Conservation (phyloP, 2,329 filamentous ascomycete genomes). For the Aspergillus aculeatus region DNA sequence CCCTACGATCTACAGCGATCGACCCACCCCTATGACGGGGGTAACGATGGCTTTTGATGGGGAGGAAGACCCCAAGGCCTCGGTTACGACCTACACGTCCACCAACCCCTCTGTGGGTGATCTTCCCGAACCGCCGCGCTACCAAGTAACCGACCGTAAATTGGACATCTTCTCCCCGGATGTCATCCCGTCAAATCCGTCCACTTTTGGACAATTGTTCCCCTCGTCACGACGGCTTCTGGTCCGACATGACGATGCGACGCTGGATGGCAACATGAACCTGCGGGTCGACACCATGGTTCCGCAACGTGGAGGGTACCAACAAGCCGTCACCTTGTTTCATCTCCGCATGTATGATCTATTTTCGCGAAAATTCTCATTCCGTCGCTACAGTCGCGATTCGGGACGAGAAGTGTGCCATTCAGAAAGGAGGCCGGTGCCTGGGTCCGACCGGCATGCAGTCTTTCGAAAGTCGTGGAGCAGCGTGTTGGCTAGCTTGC, state of each 20-base stretch:
- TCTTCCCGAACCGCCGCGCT: conserved; percentile 49
- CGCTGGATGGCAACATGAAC: conserved; percentile 94
- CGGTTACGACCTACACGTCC: conserved; percentile 78
- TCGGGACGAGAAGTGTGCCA: conserved; percentile 92
- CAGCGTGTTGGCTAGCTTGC: conserved; percentile 57
- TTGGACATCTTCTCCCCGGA: conserved; percentile 64
- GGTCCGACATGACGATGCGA: conserved; percentile 87
- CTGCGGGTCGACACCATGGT: conserved; percentile 80
- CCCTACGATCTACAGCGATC: conserved; percentile 39
- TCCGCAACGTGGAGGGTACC: conserved; percentile 54
- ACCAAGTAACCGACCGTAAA: conserved; percentile 49
- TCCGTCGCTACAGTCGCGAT: conserved; percentile 86
- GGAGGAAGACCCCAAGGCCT: conserved; percentile 49
- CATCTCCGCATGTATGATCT: conserved; percentile 95
- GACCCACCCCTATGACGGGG: conserved; percentile 26
- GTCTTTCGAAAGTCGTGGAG: conserved; percentile 59
- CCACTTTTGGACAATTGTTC: conserved; percentile 81
- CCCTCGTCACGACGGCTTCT: conserved; percentile 77
- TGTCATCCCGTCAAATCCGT: conserved; percentile 72
- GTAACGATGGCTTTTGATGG: conserved; percentile 19
- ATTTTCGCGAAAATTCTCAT: conserved; percentile 79
- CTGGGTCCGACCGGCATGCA: conserved; percentile 52
- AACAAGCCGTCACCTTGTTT: conserved; percentile 74
- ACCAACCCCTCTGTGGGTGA: conserved; percentile 64
- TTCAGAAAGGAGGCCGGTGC: conserved; percentile 63